Base-by-base conservation (phyloP, 2,329 filamentous ascomycete genomes). In the Anisogramma anomala region DNA sequence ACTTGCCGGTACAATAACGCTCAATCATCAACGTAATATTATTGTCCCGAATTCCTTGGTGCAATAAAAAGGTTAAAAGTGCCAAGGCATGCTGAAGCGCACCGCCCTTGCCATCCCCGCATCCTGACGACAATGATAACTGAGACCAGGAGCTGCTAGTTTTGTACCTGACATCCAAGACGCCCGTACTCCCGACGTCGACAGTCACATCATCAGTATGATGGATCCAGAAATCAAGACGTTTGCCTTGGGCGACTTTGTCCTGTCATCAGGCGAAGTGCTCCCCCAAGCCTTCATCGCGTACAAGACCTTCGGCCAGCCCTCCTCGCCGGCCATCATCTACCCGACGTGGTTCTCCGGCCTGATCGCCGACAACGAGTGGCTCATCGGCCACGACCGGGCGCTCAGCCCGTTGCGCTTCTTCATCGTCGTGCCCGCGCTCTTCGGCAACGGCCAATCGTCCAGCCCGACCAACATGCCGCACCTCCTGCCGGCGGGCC, bases 291-390 rank as follows among this genome's bases (percentile, higher is more conserved):
- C 84, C 1, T 72, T 74, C 52, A 75, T 89, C 40, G 81, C 82
- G 13, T 89, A 84, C 66, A 86, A 82, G 58, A 84, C 82, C 0
- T 80, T 82, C 50, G 84, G 84, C 15, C 65, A 78, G 42, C 56
- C 72, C 0, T 68, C 63, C 0, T 66, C 63, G 5, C 82, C 82
- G 6, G 77, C 76, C 2, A 73, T 88, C 43, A 71, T 88, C 46
- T 88, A 88, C 53, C 84, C 83, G 2, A 78, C 77, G 2, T 88
- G 83, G 83, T 88, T 79, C 56, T 59, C 56, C 39, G 59, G 58
- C 62, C 64, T 60, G 3, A 83, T 88, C 47, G 63, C 68, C 2
- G 78, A 84, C 52, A 88, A 88, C 46, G 68, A 82, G 55, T 87
- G 83, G 83, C 70, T 88, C 9, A 69, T 84, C 31, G 79, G 80